These are phyloP conservation scores for Flaveria trinervia DNA, from an alignment of 129 eudicot genomes.

Conservation along the genomic window DNA sequence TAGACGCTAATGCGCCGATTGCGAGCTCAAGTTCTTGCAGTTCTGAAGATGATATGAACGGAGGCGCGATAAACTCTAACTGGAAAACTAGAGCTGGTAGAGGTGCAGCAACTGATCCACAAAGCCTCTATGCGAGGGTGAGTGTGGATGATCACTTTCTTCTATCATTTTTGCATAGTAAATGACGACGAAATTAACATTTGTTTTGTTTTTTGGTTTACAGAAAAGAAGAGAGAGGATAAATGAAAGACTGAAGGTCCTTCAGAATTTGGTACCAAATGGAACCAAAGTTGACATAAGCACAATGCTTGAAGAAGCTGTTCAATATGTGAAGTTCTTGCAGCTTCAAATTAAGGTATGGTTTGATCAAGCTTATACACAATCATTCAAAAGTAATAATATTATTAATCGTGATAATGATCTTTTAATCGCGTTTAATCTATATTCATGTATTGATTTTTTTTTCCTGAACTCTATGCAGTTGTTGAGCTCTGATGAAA, in stretches of 20 bases:
- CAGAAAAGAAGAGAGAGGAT: constrained; percentile 98
- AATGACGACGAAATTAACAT: constrained; percentile 11
- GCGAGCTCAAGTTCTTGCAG: constrained; percentile 49
- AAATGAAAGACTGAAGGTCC: constrained; percentile 85
- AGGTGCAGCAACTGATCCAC: constrained; percentile 95
- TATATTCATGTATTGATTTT: neutral
- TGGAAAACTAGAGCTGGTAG: constrained; percentile 76
- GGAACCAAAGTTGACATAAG: constrained; percentile 99
- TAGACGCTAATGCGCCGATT: constrained; percentile 34
- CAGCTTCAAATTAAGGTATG: constrained; percentile 94
- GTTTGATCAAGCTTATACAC: constrained; percentile 3
- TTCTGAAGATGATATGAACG: constrained; percentile 66
- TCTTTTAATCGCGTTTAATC: no score
- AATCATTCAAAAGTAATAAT: no score
- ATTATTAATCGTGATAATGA: neutral
- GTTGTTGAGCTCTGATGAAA: constrained; percentile 90
- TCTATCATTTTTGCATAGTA: neutral
- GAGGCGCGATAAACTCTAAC: constrained; percentile 44
- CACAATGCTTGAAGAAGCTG: constrained; percentile 99
- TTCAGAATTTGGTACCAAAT: constrained; percentile 89
- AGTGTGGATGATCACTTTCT: neutral
- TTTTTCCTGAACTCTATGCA: constrained; percentile 32
- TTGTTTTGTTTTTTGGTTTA: constrained; percentile 1
- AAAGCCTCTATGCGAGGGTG: constrained; percentile 98
- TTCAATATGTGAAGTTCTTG: constrained; percentile 88